Evolutionary conservation across 2,329 filamentous ascomycete species (phyloP), one percentile per base, ranked within the genome.

Genomic region (Fusarium newnesense): DNA sequence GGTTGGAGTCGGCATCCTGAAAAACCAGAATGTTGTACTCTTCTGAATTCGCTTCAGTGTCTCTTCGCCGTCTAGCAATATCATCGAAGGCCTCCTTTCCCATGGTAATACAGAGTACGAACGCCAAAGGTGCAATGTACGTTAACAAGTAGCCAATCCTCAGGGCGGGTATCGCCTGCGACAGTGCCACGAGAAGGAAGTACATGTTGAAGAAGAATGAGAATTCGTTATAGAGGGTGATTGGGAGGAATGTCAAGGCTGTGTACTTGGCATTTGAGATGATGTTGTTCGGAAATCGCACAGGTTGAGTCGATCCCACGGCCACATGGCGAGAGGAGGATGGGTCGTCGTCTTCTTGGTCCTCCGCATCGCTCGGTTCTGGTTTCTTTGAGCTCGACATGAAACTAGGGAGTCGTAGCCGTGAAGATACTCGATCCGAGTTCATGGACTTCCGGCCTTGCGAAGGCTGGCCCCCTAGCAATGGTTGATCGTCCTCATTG

Each of bases 181-280:
- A 98, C 56, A 98, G 84, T 11, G 96, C 97, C 56, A 99, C 96
- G 32, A 98, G 90, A 63, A 99, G 87, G 81, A 99, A 99, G 81
- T 99, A 99, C 87, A 98, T 94, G 87, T 99, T 99, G 87, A 99
- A 97, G 84, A 99, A 99, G 86, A 98, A 99, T 67, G 96, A 98
- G 81, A 99, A 99, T 80, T 99, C 96, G 84, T 98, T 98, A 84
- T 98, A 99, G 28, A 99, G 86, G 0, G 96, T 99, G 59, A 96
- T 88, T 5, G 97, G 97, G 19, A 99, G 88, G 82, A 99, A 99
- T 59, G 93, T 97, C 85, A 95, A 92, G 2, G 95, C 91, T 36
- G 96, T 98, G 82, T 99, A 99, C 87, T 98, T 99, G 62, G 96
- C 96, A 81, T 99, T 98, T 40, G 96, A 98, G 54, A 99, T 90